Evolutionary conservation across 2,329 filamentous ascomycete species (phyloP), one percentile per base, ranked within the genome.

Genomic region (Thelonectria discophora): DNA sequence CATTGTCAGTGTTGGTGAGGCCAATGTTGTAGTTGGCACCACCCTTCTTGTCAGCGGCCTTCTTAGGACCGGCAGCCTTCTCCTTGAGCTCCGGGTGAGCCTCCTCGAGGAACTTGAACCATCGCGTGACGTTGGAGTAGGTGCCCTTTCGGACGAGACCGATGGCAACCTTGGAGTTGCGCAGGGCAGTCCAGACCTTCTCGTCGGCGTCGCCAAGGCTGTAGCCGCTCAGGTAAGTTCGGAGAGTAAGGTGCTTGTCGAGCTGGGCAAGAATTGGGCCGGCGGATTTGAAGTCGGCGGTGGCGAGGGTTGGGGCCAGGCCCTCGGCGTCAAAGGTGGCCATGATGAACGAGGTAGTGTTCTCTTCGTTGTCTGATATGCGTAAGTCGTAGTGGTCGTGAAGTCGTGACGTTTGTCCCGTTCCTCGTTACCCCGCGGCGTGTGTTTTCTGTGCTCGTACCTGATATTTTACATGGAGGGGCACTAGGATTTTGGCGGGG

Each of bases 1-100:
- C 93, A 75, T 94, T 89, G 39, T 94, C 92, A 9, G 91, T 90
- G 75, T 96, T 91, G 72, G 91, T 88, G 39, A 97, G 84, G 2
- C 89, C 90, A 76, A 97, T 91, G 74, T 96, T 93, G 79, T 95
- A 98, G 82, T 88, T 97, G 60, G 87, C 93, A 66, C 92, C 92
- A 54, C 91, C 90, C 76, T 92, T 92, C 74, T 87, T 88, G 63
- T 86, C 85, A 48, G 87, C 86, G 49, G 87, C 86, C 70, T 90
- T 90, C 73, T 93, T 92, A 34, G 62, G 67, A 3, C 60, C 61
- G 24, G 68, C 63, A 68, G 92, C 83, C 60, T 90, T 89, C 67
- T 82, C 79, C 72, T 89, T 84, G 60, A 93, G 86, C 83, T 93
- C 92, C 15, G 90, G 90, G 77, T 94, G 91, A 39, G 86, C 87